Evolutionary conservation across 1,284 basidiomycete genomes (phyloP).

Genomic region (Puccinia coronata): DNA sequence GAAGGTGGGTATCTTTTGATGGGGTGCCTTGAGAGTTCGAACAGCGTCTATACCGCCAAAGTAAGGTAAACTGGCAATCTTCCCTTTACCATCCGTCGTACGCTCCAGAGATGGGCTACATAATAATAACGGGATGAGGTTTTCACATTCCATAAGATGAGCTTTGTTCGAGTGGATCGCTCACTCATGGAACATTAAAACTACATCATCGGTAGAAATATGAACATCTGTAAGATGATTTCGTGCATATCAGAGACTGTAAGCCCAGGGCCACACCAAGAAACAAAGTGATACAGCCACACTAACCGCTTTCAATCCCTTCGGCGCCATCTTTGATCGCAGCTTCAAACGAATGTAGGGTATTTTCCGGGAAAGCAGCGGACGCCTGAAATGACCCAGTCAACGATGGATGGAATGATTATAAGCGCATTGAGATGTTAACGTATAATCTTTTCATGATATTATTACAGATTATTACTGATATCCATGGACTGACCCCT

Average conservation of each 20-base stretch:
- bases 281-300: no score
- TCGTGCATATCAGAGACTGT: background rate
- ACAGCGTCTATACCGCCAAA: slow-evolving; percentile 73
- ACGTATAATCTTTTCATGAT: no score
- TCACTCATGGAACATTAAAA: slow-evolving; percentile 95
- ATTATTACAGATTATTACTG: no score
- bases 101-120: slow-evolving; percentile 58
- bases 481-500: slow-evolving; percentile 17
- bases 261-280: slow-evolving; percentile 51
- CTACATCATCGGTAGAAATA: slow-evolving; percentile 82
- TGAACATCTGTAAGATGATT: slow-evolving; percentile 85
- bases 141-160: background rate
- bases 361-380: slow-evolving; percentile 81
- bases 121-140: background rate
- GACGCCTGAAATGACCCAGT: slow-evolving; percentile 67
- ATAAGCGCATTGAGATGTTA: no score
- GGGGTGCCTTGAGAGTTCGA: slow-evolving; percentile 76
- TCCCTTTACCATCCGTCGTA: slow-evolving; percentile 65
- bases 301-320: slow-evolving; percentile 86
- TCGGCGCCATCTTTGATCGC: slow-evolving; percentile 90
- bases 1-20: slow-evolving; percentile 75
- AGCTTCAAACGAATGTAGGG: slow-evolving; percentile 84
- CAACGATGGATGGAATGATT: no score
- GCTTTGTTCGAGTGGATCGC: slow-evolving; percentile 54
- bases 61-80: slow-evolving; percentile 49